Percentiles rank a stretch among this genome's conserved stretches.
Evolutionary conservation across 225 moss, liverwort and hornwort genomes (phyloP).

Genomic region (Physcomitrellopsis africana): DNA sequence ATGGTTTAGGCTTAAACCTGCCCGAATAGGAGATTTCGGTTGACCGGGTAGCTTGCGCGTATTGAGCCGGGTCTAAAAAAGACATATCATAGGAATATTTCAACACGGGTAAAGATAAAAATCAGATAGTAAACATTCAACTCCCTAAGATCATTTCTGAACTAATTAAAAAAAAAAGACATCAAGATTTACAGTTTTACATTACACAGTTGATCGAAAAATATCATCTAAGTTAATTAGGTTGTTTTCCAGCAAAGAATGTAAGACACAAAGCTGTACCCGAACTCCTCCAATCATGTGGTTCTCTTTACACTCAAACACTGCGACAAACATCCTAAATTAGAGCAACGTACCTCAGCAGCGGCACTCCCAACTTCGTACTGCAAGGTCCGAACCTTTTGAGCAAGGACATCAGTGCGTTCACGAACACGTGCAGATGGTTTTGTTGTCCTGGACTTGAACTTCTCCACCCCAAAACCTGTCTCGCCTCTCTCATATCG

Average conservation of each 20-base stretch:
- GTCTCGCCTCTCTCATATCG: conserved; percentile 45
- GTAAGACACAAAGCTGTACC: conserved; percentile 13
- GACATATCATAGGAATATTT: conserved; percentile 9
- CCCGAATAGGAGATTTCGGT: conserved; percentile 48
- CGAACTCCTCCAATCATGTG: not conserved
- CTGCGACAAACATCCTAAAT: conserved; percentile 15
- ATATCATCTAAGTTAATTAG: not conserved
- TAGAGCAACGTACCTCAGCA: conserved; percentile 40
- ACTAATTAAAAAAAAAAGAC: not conserved
- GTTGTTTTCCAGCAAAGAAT: not conserved
- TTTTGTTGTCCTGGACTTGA: conserved; percentile 45
- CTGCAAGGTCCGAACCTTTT: conserved; percentile 38
- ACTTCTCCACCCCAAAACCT: conserved; percentile 41
- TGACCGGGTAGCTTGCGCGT: conserved; percentile 43
- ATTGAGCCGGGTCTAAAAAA: conserved; percentile 47
- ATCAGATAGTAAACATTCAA: not conserved
- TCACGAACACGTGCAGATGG: conserved; percentile 41
- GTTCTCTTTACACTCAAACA: not conserved
- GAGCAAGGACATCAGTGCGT: conserved; percentile 40
- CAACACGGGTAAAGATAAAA: not conserved
- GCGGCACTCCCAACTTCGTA: conserved; percentile 40
- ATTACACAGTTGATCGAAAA: not conserved
- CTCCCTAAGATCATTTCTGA: not conserved
- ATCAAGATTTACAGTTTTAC: not conserved
- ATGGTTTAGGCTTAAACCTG: conserved; percentile 43